Percentiles rank a stretch among this genome's conserved stretches.
These are phyloP conservation scores for Heimioporus retisporus DNA, from an alignment of 1,284 basidiomycete genomes.

Conservation along the genomic window DNA sequence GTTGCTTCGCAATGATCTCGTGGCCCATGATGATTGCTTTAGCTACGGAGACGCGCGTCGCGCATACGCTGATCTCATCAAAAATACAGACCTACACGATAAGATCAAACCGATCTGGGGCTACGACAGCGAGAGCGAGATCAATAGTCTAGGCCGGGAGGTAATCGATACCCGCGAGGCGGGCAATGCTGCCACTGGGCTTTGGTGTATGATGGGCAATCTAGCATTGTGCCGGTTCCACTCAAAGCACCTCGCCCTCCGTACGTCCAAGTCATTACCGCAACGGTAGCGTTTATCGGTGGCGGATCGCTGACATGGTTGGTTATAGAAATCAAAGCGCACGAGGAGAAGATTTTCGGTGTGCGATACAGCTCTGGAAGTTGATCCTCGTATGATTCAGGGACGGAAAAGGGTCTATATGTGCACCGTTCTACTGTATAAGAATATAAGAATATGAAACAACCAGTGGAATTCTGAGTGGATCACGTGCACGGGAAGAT, in stretches of 20 bases:
- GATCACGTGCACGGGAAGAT: no score
- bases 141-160: constrained; percentile 63
- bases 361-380: constrained; percentile 44
- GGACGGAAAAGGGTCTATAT: no score
- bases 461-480: no score
- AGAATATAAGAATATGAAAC: no score
- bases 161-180: constrained; percentile 52
- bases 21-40: constrained; percentile 13
- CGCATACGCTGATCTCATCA: constrained; percentile 33
- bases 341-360: constrained; percentile 61
- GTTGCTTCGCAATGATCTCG: constrained; percentile 20
- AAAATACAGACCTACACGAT: constrained; percentile 38
- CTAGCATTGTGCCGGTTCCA: constrained; percentile 49
- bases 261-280: constrained; percentile 37
- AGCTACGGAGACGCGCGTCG: constrained; percentile 41
- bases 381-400: no score
- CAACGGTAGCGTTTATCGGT: no score
- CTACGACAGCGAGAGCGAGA: constrained; percentile 71
- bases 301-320: constrained; percentile 53
- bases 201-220: constrained; percentile 54
- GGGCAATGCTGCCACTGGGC: constrained; percentile 51
- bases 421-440: no score
- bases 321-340: constrained; percentile 67
- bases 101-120: constrained; percentile 65
- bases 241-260: constrained; percentile 52